Conservation (phyloP, 2,329 filamentous ascomycete species). For the Epichloe gansuensis region DNA sequence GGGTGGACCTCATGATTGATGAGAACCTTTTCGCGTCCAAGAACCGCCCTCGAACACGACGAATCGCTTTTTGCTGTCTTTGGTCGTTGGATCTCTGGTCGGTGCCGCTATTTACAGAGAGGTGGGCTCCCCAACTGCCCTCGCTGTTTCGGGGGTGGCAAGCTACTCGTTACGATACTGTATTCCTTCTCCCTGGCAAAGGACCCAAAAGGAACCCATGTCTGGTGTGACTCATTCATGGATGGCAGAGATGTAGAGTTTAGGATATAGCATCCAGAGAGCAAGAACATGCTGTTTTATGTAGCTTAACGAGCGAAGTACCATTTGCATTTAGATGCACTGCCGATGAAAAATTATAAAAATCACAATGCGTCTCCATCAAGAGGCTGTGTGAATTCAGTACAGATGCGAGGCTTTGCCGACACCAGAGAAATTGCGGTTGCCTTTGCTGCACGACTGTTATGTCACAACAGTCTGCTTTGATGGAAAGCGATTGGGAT, state of each 20-base stretch:
- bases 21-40: slow-evolving; percentile 30
- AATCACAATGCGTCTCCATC: no score
- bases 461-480: no score
- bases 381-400: no score
- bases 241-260: not conserved
- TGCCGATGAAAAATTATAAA: no score
- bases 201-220: slow-evolving; percentile 6
- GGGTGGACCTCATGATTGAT: slow-evolving; percentile 48
- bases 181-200: slow-evolving; percentile 11
- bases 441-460: no score
- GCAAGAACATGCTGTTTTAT: no score
- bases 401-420: no score
- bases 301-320: no score
- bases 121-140: slow-evolving; percentile 13
- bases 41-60: slow-evolving; percentile 38
- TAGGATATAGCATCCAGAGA: no score
- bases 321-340: no score
- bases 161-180: slow-evolving; percentile 12
- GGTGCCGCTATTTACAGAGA: slow-evolving; percentile 35
- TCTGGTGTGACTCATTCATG: not conserved
- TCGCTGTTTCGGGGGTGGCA: slow-evolving; percentile 16
- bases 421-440: no score
- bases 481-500: no score
- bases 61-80: slow-evolving; percentile 35
- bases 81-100: slow-evolving; percentile 36